Base-by-base conservation (phyloP, 2,329 filamentous ascomycete species). In the Aplosporella prunicola region DNA sequence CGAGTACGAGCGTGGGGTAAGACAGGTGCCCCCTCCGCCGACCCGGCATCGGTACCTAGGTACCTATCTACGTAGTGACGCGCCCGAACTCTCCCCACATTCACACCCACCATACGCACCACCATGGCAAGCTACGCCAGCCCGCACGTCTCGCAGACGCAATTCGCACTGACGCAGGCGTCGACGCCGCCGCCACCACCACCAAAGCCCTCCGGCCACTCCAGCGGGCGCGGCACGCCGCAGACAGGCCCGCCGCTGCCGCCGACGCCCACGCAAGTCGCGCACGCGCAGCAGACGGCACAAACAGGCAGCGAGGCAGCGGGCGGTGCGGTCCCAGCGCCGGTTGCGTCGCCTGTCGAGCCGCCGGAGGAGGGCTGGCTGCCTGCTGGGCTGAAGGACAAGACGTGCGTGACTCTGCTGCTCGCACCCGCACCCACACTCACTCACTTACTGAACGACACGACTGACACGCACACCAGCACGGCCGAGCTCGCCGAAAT, bases 401-500 rank as follows among this genome's bases (percentile, higher is more conserved):
- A 91, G 66, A 79, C 83, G 86, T 93, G 66, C 46, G 75, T 64
- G 47, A 30, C 28, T 16, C 17, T 20, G 10, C 40, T 37, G 31
- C 27, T 43, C 23, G 44, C 44, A 45, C 48, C 41, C 31, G 41
- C 30, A 16, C 22, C 25, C 26, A 24, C 22, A 20, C 44, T 42
- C 32, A 45, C 16, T 52, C 42, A 53, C 45, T 36, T 37, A 37
- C 31, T 40, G n/a, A 8, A 24, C 8, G n/a, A n/a, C 22, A 24
- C n/a, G 8, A 24, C 22, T 24, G 25, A 40, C 27, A 29, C 14
- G 20, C 18, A 5, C 28, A 35, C 47, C 53, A 85, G 86, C 35
- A 89, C 86, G 50, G 73, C 82, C 52, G 82, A 95, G 60, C 75
- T 95, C 9, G 73, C 81, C 37, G 69, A 76, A 32, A 71, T 87